Conservation (phyloP, 306 rosid species). For the Neltuma alba region DNA sequence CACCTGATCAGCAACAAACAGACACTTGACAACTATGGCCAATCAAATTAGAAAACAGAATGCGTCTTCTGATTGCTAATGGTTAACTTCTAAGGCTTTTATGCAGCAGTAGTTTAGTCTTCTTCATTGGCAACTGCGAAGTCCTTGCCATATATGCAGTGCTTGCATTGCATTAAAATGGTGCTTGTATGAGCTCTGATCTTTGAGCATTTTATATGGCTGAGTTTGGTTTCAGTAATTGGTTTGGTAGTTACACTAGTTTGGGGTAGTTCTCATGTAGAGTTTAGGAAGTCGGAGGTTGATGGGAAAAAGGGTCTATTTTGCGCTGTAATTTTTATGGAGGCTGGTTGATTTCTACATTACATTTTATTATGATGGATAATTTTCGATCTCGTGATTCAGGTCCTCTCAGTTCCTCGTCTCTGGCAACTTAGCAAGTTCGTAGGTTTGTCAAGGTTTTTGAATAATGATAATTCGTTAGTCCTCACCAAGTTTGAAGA, state of each 20-base stretch:
- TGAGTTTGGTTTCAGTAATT: conserved; percentile 31
- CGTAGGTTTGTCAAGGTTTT: background rate
- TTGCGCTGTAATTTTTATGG: conserved; percentile 22
- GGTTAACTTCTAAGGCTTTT: conserved; percentile 33
- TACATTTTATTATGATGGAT: conserved; percentile 16
- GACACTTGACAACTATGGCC: conserved; percentile 44
- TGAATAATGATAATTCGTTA: background rate
- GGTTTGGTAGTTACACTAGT: conserved; percentile 31
- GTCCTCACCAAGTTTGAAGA: too few species aligned
- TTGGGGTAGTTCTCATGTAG: conserved; percentile 27
- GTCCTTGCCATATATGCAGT: background rate
- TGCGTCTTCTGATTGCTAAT: conserved; percentile 32
- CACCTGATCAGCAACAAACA: conserved; percentile 53
- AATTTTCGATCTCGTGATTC: background rate
- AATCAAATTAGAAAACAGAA: conserved; percentile 12
- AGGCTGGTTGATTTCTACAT: conserved; percentile 28
- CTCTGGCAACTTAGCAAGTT: background rate
- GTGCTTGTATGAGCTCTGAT: conserved; percentile 34
- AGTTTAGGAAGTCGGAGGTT: conserved; percentile 28
- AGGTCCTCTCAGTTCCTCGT: background rate
- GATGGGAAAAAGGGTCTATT: conserved; percentile 23
- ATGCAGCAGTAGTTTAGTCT: conserved; percentile 27
- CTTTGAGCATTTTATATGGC: conserved; percentile 17
- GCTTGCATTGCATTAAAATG: conserved; percentile 31
- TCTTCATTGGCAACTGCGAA: conserved; percentile 29